phyloP scores from a whole-genome alignment of 257 asterid species.

The Leonotis leonurus region DNA sequence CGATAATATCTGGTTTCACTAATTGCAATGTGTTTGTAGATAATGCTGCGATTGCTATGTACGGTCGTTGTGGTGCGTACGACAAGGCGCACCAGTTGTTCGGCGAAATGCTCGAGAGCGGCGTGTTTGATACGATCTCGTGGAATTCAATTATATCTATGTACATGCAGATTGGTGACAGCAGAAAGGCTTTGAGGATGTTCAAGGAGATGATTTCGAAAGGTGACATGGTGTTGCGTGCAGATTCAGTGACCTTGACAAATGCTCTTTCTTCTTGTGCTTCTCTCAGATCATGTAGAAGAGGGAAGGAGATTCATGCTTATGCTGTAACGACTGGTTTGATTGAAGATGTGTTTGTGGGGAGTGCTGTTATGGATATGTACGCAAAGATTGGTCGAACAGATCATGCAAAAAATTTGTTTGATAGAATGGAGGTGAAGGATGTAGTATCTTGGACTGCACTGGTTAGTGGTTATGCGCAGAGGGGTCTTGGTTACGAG shows the following conservation, averaged over 20 bases:
- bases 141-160: slow-evolving; percentile 77
- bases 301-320: slow-evolving; percentile 63
- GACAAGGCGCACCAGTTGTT: slow-evolving; percentile 47
- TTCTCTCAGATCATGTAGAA: slow-evolving; percentile 31
- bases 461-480: slow-evolving; percentile 78
- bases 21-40: slow-evolving; percentile 68
- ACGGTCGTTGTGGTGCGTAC: slow-evolving; percentile 54
- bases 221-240: slow-evolving; percentile 29
- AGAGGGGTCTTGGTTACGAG: slow-evolving; percentile 75
- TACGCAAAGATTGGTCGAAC: slow-evolving; percentile 67
- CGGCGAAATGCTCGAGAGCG: slow-evolving; percentile 48
- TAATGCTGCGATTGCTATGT: slow-evolving; percentile 63
- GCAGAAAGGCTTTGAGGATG: slow-evolving; percentile 36
- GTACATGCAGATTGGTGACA: slow-evolving; percentile 42
- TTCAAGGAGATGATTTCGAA: slow-evolving; percentile 41
- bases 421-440: slow-evolving; percentile 60
- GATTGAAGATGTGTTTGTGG: slow-evolving; percentile 55
- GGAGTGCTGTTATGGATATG: slow-evolving; percentile 81
- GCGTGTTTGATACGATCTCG: slow-evolving; percentile 50
- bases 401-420: slow-evolving; percentile 59
- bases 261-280: slow-evolving; percentile 73
- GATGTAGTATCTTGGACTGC: slow-evolving; percentile 92
- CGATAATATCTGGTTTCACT: slow-evolving; percentile 33
- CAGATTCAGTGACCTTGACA: slow-evolving; percentile 72
- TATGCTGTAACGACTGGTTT: slow-evolving; percentile 53